Percentiles rank a stretch among this genome's conserved stretches.
phyloP scores from a whole-genome alignment of 2,329 filamentous ascomycete species.

The Aspergillus sojae region DNA sequence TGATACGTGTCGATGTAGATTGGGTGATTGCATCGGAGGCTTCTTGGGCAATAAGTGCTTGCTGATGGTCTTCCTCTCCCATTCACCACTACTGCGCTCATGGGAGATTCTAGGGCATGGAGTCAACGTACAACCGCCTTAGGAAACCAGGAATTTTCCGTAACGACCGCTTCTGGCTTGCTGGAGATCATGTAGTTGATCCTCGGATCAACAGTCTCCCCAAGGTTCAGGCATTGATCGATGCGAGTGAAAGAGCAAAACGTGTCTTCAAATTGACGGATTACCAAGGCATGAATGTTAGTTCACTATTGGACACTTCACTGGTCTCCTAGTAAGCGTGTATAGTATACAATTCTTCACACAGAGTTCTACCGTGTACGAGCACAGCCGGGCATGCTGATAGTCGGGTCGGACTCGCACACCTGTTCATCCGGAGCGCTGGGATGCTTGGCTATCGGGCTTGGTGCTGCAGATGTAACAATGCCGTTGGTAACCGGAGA shows the following conservation, averaged over 20 bases:
- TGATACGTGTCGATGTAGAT: conserved; percentile 48
- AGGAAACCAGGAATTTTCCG: conserved; percentile 50
- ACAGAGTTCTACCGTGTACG: conserved; percentile 51
- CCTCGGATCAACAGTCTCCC: conserved; percentile 45
- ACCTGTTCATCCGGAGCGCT: conserved; percentile 50
- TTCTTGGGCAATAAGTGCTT: conserved; percentile 38
- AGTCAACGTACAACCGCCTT: conserved; percentile 43
- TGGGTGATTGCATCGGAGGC: conserved; percentile 52
- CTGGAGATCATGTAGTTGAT: conserved; percentile 53
- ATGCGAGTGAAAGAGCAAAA: conserved; percentile 40
- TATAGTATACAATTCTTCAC: conserved; percentile 48
- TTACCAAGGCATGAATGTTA: conserved; percentile 43
- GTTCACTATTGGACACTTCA: not conserved
- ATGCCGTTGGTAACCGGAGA: conserved; percentile 50
- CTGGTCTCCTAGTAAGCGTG: not conserved
- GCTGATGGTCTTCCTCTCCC: not conserved
- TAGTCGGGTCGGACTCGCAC: conserved; percentile 51
- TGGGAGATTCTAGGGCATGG: conserved; percentile 38
- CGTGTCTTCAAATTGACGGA: conserved; percentile 50
- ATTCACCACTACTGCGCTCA: not conserved
- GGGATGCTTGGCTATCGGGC: conserved; percentile 47
- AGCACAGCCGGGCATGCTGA: conserved; percentile 48
- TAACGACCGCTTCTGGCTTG: conserved; percentile 56
- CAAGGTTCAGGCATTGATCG: conserved; percentile 40
- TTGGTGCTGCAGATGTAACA: conserved; percentile 51